phyloP scores from a whole-genome alignment of 2,329 filamentous ascomycete genomes.

The Trichoderma lentiforme region DNA sequence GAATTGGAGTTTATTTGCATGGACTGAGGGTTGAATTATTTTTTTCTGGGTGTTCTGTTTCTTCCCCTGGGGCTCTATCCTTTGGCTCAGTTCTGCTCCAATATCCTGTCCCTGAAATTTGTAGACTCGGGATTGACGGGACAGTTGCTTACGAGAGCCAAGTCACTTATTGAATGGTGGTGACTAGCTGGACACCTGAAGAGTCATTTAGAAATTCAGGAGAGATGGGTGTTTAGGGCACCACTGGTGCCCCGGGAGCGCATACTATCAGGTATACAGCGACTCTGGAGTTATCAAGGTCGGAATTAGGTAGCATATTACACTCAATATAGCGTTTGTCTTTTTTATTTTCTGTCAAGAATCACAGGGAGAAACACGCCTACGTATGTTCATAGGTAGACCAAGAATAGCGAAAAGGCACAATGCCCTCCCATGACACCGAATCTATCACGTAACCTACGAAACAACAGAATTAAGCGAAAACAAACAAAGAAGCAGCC shows the following conservation, averaged over 20 bases:
- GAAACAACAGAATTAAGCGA: constrained; percentile 29
- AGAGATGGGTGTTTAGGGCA: background rate
- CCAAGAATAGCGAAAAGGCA: background rate
- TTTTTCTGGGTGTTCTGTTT: background rate
- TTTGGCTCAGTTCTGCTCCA: background rate
- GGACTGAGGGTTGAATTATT: background rate
- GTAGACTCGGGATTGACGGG: background rate
- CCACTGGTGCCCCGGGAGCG: background rate
- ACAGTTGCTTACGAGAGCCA: background rate
- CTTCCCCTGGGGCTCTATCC: background rate
- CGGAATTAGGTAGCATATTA: constrained; percentile 1
- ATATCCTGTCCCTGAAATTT: background rate
- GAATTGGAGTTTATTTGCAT: background rate
- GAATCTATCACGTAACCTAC: constrained; percentile 35
- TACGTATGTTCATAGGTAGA: background rate
- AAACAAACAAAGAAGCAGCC: constrained; percentile 22
- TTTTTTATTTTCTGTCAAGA: background rate
- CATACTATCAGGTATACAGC: background rate
- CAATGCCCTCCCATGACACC: background rate
- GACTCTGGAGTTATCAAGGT: background rate
- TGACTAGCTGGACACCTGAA: background rate
- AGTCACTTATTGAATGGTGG: background rate
- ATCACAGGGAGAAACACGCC: background rate
- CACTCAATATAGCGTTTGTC: constrained; percentile 6
- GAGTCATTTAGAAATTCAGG: background rate